Conservation (phyloP, 169 alveolate genomes). For the Plasmodium malariae region DNA sequence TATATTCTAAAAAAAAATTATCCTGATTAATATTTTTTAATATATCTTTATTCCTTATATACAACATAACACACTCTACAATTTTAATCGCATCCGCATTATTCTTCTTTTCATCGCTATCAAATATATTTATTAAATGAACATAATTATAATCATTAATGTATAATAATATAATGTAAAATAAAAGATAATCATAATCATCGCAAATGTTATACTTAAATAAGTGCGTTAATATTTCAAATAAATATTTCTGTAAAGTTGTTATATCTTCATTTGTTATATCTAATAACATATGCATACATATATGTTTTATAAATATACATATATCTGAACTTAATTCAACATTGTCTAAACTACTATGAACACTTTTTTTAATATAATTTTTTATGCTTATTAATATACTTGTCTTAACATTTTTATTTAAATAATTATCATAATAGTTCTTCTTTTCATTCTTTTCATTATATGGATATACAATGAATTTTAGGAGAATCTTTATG, state of each 20-base stretch:
- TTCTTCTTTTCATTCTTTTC: slow-evolving; percentile 33
- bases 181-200: slow-evolving; percentile 55
- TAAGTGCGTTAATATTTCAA: slow-evolving; percentile 18
- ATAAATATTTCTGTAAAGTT: slow-evolving; percentile 28
- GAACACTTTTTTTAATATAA: slow-evolving; percentile 48
- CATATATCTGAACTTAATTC: slow-evolving; percentile 43
- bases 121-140: background rate
- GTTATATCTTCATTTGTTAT: slow-evolving; percentile 41
- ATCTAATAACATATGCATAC: slow-evolving; percentile 58
- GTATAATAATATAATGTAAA: slow-evolving; percentile 27
- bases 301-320: slow-evolving; percentile 47
- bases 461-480: slow-evolving; percentile 49
- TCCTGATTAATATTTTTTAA: slow-evolving; percentile 15
- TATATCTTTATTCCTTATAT: slow-evolving; percentile 28
- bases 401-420: slow-evolving; percentile 48
- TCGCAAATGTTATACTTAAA: slow-evolving; percentile 49
- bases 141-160: slow-evolving; percentile 6
- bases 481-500: slow-evolving; percentile 35
- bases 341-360: slow-evolving; percentile 48
- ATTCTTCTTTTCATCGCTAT: slow-evolving; percentile 48
- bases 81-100: slow-evolving; percentile 14
- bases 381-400: slow-evolving; percentile 64
- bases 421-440: slow-evolving; percentile 21
- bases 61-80: slow-evolving; percentile 35
- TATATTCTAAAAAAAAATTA: slow-evolving; percentile 20